phyloP scores from a whole-genome alignment of 148 eudicot genomes.

The Diospyros lotus region DNA sequence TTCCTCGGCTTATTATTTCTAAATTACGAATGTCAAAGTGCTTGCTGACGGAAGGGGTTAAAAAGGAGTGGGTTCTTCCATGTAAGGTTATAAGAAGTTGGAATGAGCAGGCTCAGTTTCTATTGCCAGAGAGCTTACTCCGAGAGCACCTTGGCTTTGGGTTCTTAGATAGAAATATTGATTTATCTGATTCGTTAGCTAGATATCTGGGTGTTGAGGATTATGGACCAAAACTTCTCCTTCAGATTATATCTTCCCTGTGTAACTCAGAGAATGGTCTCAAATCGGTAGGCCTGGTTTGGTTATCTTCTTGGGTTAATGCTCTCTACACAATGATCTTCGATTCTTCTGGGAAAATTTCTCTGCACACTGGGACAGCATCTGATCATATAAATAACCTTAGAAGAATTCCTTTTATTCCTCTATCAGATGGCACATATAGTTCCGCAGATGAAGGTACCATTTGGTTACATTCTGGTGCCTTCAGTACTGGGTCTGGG shows the following conservation, averaged over 20 bases:
- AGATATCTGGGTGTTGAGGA: conserved; percentile 76
- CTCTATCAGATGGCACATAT: conserved; percentile 76
- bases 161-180: conserved; percentile 57
- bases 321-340: conserved; percentile 50
- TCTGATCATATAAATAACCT: conserved; percentile 43
- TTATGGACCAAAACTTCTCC: conserved; percentile 70
- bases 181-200: conserved; percentile 69
- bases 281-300: conserved; percentile 54
- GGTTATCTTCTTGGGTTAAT: conserved; percentile 71
- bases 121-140: conserved; percentile 62
- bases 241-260: conserved; percentile 61
- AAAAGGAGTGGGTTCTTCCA: conserved; percentile 75
- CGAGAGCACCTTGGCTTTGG: conserved; percentile 77
- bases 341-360: conserved; percentile 33
- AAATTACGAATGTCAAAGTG: conserved; percentile 81
- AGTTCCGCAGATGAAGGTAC: conserved; percentile 64
- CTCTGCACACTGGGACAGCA: conserved; percentile 31
- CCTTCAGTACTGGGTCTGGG: conserved; percentile 27
- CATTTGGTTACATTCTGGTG: conserved; percentile 75
- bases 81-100: conserved; percentile 83
- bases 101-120: conserved; percentile 57
- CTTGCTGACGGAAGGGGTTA: conserved; percentile 68
- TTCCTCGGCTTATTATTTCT: conserved; percentile 80
- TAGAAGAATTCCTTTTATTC: conserved; percentile 67
- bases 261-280: conserved; percentile 50